Base-by-base conservation (phyloP, 257 asterid genomes). In the Solanum pennellii region DNA sequence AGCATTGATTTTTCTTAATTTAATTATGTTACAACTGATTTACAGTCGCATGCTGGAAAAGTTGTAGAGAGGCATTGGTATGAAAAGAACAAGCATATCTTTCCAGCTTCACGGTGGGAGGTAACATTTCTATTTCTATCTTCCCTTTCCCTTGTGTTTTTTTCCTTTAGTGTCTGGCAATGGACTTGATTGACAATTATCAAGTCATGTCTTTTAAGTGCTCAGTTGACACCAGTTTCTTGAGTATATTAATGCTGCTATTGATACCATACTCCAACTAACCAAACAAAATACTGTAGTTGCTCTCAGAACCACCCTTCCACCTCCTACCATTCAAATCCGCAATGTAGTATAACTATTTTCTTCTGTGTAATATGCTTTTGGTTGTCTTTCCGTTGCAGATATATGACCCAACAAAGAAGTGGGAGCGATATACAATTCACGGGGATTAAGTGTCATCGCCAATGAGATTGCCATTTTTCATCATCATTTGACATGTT, bases 81-180 rank as follows among this genome's bases (percentile, higher is more conserved):
- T 83, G 99, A 97, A 90, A 97, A 97, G 96, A 97, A 97, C 92
- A 97, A 97, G 90, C 99, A 97, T 91, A 97, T 97, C 41, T 97
- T 97, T 90, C 99, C 99, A 9, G 99, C 99, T 86, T 97, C 98
- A 68, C 94, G 99, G 84, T 97, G 99, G 99, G 99, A 97, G 99
- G 99, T 96, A 91, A 56, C 59, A 68, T 37, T 83, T 87, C 74
- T 65, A 29, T 66, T 82, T 83, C 76, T 84, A 65, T 69, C 71
- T 49, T 83, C 35, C 80, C 29, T 35, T 44, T 16, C 45, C 52
- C 82, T 27, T 87, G 16, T 49, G n/a, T 14, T 56, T 37, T 16
- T 71, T 9, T 20, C 11, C 31, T 47, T 56, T 59, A 44, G 16
- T 56, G 44, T 6, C 18, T 35, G 2, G 85, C 42, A 14, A 25